Evolutionary conservation across 2,329 filamentous ascomycete genomes (phyloP), one percentile per base, ranked within the genome.

Genomic region (Apiospora saccharicola): DNA sequence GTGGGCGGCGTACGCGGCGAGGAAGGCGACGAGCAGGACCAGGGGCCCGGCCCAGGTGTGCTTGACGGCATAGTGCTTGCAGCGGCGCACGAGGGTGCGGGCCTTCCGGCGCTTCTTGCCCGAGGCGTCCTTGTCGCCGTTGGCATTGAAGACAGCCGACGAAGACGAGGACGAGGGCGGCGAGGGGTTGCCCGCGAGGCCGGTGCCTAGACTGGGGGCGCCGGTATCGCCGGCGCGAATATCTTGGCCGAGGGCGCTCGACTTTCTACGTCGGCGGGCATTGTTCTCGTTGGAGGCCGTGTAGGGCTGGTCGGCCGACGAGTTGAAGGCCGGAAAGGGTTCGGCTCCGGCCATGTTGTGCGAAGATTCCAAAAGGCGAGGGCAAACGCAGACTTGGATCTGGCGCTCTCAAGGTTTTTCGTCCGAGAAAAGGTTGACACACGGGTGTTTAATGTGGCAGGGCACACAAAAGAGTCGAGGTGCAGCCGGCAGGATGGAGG

Each of bases 1-100:
- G 80, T 95, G 92, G 79, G 94, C 81, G 75, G 90, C 90, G 83
- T 96, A 98, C 74, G 90, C 86, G 69, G 86, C 83, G 73, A 93
- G 83, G 79, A 95, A 87, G 79, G 91, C 78, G 73, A 87, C 74
- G 72, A 94, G 83, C 72, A 97, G 84, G 75, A 93, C 81, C 72
- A 96, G 88, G 34, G 96, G 95, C 46, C 90, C 80, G 73, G 87
- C 83, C 82, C 86, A 92, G 67, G 90, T 91, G 81, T 90, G 89
- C 81, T 89, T 91, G 77, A 89, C 76, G 73, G 82, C 82, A 73
- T 80, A 85, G 76, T 81, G 80, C 80, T 88, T 87, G 79, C 83
- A 85, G 79, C 90, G 88, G 76, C 87, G 87, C 49, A 88, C 79
- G 72, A 87, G 75, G 68, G 88, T 86, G 51, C 87, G 86, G 61